Evolutionary conservation across 202 grass and related monocot genomes (phyloP).

Genomic region (Dendrocalamus latiflorus): DNA sequence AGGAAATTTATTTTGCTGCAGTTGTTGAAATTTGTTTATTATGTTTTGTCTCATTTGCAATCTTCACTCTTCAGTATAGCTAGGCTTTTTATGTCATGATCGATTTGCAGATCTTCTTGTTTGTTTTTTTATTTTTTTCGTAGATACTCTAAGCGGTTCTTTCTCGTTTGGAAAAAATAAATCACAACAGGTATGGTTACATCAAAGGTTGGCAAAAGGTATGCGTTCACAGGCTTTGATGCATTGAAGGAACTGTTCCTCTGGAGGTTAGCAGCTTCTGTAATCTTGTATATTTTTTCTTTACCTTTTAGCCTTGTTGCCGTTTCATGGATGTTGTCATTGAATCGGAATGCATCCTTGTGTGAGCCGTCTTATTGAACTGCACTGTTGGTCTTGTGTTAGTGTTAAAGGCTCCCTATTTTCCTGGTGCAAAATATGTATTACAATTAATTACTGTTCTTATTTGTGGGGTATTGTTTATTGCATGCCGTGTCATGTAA

Average conservation of each 20-base stretch:
- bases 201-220: constrained; percentile 94
- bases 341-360: not conserved
- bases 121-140: not conserved
- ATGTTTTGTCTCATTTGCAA: not conserved
- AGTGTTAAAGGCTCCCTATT: too few species aligned
- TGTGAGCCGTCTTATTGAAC: not conserved
- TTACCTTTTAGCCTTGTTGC: not conserved
- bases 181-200: constrained; percentile 78
- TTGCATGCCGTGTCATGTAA: not conserved
- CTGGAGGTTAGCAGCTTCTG: constrained; percentile 50
- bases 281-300: not conserved
- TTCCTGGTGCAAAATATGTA: too few species aligned
- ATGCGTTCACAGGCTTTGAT: constrained; percentile 94
- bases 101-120: not conserved
- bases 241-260: constrained; percentile 89
- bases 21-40: not conserved
- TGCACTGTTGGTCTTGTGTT: not conserved
- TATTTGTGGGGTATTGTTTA: not conserved
- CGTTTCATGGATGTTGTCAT: not conserved
- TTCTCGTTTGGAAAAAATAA: constrained; percentile 9
- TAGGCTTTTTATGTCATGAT: not conserved
- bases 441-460: too few species aligned
- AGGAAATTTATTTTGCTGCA: not conserved
- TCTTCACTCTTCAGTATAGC: not conserved
- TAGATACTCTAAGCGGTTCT: not conserved